Evolutionary conservation across 805 yeast genomes (phyloP), one percentile per base, ranked within the genome.

Genomic region (Pachysolen tannophilus): DNA sequence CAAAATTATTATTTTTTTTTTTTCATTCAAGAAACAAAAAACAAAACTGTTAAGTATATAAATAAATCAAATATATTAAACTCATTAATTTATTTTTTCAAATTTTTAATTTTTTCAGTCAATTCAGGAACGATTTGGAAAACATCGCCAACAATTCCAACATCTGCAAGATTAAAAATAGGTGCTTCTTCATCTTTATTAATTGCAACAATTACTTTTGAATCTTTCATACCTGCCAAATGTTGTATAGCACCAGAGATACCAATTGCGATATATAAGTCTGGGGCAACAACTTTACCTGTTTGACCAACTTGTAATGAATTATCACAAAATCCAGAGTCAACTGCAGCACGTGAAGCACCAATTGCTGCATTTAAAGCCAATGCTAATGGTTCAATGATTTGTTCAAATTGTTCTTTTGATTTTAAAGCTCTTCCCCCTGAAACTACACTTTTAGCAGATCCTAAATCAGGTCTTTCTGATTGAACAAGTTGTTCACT

Each of bases 331-430:
- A 75, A 87, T 0, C 97, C 97, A 30, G 94, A 71, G 60, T 90
- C 98, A 17, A 92, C 98, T 23, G 97, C 98, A 14, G 97, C 97
- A 58, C 98, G 78, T 6, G 96, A 85, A 3, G 97, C 97, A 51
- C 98, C 98, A 33, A 90, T 81, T 36, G 95, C 97, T 2, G 97
- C 98, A 38, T 78, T 72, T 40, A 90, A 63, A 41, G 82, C 70
- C 39, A 75, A 78, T 6, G 97, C 97, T 45, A 90, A 66, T 34
- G 98, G 97, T 47, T 70, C 75, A 35, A 92, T 66, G 39, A 85
- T 46, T 36, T 68, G 55, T 37, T 84, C 94, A 57, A 90, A 90
- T 38, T 82, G 80, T 55, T 83, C 96, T 58, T 87, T 88, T 58
- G 77, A 78, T 58, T 88, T 86, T 47, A 90, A 73, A 26, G 95